phyloP scores from a whole-genome alignment of 352 stramenopile species.

The Phytophthora litchii region DNA sequence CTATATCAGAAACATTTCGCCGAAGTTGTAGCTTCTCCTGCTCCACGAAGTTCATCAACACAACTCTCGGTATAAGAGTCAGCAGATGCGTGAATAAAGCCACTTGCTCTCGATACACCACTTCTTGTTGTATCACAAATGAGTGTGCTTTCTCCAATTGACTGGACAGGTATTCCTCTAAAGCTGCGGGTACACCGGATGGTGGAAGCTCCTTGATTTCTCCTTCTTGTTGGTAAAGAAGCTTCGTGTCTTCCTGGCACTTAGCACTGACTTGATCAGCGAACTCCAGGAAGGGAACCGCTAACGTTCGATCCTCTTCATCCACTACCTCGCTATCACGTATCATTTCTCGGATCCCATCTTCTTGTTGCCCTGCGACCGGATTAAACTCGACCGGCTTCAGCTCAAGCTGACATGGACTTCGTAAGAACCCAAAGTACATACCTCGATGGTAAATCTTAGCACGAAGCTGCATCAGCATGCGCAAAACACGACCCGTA shows the following conservation, averaged over 20 bases:
- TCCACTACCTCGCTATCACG: conserved; percentile 50
- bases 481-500: conserved; percentile 33
- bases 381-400: conserved; percentile 41
- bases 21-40: conserved; percentile 32
- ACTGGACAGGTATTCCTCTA: conserved; percentile 75
- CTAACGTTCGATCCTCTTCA: conserved; percentile 37
- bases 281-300: conserved; percentile 54
- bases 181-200: conserved; percentile 62
- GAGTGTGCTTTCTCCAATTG: conserved; percentile 63
- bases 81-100: conserved; percentile 64
- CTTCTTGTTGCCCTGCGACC: conserved; percentile 9
- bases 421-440: conserved; percentile 69
- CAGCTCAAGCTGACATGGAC: conserved; percentile 54
- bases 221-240: conserved; percentile 62
- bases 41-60: conserved; percentile 45
- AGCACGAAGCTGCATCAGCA: conserved; percentile 60
- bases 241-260: conserved; percentile 63
- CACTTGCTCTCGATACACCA: conserved; percentile 64
- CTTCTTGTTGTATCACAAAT: conserved; percentile 63
- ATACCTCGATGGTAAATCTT: conserved; percentile 62
- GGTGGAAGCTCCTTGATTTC: conserved; percentile 71
- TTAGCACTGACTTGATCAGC: conserved; percentile 58
- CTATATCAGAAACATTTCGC: conserved; percentile 14
- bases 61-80: conserved; percentile 49
- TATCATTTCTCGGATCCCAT: conserved; percentile 25